phyloP scores from a whole-genome alignment of 345 rosid genomes.

The Lepidium africanum region DNA sequence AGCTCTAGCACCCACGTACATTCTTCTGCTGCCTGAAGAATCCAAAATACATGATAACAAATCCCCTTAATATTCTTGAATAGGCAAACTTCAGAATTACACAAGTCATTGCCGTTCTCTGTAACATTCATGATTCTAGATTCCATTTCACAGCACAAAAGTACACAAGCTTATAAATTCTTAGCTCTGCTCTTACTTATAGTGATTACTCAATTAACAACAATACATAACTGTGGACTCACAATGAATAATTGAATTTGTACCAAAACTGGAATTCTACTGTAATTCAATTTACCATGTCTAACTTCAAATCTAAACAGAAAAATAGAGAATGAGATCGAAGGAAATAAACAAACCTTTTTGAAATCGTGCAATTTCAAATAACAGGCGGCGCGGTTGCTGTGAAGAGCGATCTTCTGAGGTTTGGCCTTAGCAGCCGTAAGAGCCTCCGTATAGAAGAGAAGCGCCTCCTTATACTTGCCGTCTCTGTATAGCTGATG shows the following conservation, averaged over 20 bases:
- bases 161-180: not conserved
- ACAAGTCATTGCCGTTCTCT: not conserved
- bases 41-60: not conserved
- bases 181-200: not conserved
- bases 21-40: slow-evolving; percentile 73
- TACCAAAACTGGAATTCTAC: not conserved
- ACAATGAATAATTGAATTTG: not conserved
- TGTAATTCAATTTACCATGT: not conserved
- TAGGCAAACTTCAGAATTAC: not conserved
- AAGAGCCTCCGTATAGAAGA: slow-evolving; percentile 71
- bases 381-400: slow-evolving; percentile 92
- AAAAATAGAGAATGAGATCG: not conserved
- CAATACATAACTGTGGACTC: not conserved
- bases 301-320: not conserved
- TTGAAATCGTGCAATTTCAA: slow-evolving; percentile 74
- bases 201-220: not conserved
- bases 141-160: not conserved
- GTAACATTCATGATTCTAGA: not conserved
- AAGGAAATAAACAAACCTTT: slow-evolving; percentile 30
- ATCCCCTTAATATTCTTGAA: not conserved
- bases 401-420: slow-evolving; percentile 85
- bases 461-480: slow-evolving; percentile 55
- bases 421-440: slow-evolving; percentile 56
- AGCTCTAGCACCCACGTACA: slow-evolving; percentile 94
- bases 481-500: slow-evolving; percentile 87